These are phyloP conservation scores for Cucumis hystrix DNA, from an alignment of 306 rosid genomes.

Conservation along the genomic window DNA sequence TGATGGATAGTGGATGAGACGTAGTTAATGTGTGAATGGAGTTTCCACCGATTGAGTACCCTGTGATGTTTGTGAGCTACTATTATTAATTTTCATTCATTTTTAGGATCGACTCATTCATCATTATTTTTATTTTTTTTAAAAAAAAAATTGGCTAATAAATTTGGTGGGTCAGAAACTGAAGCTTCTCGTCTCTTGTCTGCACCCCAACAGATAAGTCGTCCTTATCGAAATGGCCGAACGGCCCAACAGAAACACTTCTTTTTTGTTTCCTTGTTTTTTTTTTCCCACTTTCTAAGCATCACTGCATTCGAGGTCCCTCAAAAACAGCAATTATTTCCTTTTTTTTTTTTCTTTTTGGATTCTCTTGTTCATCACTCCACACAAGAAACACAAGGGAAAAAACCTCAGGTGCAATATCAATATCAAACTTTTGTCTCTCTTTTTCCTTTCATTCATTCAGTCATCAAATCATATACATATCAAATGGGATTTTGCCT, in stretches of 20 bases:
- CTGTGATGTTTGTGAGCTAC: too few species aligned
- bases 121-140: too few species aligned
- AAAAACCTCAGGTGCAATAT: not conserved
- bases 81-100: too few species aligned
- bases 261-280: constrained; percentile 16
- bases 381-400: not conserved
- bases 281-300: not conserved
- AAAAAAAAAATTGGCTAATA: too few species aligned
- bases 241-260: constrained; percentile 1
- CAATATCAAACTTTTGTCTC: not conserved
- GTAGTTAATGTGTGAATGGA: too few species aligned
- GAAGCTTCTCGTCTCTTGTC: not conserved
- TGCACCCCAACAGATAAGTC: not conserved
- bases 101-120: too few species aligned
- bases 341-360: not conserved
- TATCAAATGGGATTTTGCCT: not conserved
- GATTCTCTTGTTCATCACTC: not conserved
- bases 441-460: not conserved
- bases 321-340: constrained; percentile 15
- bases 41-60: too few species aligned
- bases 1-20: too few species aligned
- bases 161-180: not conserved
- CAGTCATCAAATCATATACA: not conserved
- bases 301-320: constrained; percentile 20
- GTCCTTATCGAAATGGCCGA: constrained; percentile 2